These are phyloP conservation scores for Blastomyces silverae DNA, from an alignment of 2,329 filamentous ascomycete species.

Conservation along the genomic window DNA sequence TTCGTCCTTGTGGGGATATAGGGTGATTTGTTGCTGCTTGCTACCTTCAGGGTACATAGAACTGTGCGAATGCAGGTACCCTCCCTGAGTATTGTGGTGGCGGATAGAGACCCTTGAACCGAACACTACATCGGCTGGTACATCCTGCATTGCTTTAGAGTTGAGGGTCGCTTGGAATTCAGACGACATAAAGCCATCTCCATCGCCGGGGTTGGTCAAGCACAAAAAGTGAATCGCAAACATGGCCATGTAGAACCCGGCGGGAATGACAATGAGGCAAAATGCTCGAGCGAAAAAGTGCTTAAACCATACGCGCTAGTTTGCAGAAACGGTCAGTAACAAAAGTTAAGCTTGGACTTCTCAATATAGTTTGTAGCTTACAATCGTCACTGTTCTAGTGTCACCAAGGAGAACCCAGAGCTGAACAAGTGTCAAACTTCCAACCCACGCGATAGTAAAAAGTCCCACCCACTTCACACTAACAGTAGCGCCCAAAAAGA, in stretches of 20 bases:
- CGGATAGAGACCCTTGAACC: conserved; percentile 80
- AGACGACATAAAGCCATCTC: conserved; percentile 98
- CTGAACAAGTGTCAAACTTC: conserved; percentile 79
- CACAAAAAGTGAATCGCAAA: conserved; percentile 95
- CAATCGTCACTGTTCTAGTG: conserved; percentile 71
- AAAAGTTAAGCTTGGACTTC: conserved; percentile 59
- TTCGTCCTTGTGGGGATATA: conserved; percentile 98
- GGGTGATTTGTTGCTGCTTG: conserved; percentile 97
- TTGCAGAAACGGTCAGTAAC: conserved; percentile 18
- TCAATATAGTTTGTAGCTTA: conserved; percentile 57
- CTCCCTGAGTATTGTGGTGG: conserved; percentile 95
- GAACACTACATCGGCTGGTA: conserved; percentile 82
- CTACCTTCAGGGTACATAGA: conserved; percentile 97
- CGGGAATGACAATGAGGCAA: conserved; percentile 82
- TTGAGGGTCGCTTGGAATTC: conserved; percentile 98
- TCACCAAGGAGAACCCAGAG: conserved; percentile 94
- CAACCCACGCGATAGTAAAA: conserved; percentile 98
- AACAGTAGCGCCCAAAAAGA: conserved; percentile 79
- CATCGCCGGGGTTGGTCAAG: conserved; percentile 89
- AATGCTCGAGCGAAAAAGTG: conserved; percentile 87
- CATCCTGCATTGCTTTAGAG: conserved; percentile 92
- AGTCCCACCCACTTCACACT: conserved; percentile 99
- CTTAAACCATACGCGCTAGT: conserved; percentile 74
- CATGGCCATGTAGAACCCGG: conserved; percentile 91
- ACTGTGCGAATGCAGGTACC: conserved; percentile 91